phyloP scores from a whole-genome alignment of 1,284 basidiomycete species.

The Athelia psychrophila region DNA sequence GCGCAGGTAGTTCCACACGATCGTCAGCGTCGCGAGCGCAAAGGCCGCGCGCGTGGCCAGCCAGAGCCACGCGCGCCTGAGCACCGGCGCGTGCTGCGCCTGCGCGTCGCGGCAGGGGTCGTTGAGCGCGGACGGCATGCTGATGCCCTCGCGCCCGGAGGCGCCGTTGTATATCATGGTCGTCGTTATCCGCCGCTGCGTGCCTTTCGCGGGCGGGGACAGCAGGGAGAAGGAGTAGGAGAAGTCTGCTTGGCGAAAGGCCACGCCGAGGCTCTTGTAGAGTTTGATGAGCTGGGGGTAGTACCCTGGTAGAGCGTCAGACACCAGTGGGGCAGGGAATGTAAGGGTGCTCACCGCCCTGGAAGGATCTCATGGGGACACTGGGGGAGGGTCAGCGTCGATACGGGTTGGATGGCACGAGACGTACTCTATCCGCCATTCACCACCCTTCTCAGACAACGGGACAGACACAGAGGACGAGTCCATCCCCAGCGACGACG shows the following conservation, averaged over 20 bases:
- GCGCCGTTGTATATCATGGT: slow-evolving; percentile 65
- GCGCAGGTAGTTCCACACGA: slow-evolving; percentile 52
- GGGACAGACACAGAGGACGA: slow-evolving; percentile 47
- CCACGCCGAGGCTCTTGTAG: slow-evolving; percentile 56
- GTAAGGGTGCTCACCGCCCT: slow-evolving; percentile 50
- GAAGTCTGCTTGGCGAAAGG: slow-evolving; percentile 51
- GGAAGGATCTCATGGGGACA: slow-evolving; percentile 79
- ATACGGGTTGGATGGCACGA: neutral
- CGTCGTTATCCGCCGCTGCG: slow-evolving; percentile 33
- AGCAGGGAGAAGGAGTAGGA: slow-evolving; percentile 68
- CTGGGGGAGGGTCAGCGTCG: neutral
- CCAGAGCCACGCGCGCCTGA: slow-evolving; percentile 12
- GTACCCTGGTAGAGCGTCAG: slow-evolving; percentile 41
- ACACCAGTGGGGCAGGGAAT: neutral
- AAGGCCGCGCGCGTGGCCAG: slow-evolving; percentile 28
- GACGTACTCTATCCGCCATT: slow-evolving; percentile 49
- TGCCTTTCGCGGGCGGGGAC: slow-evolving; percentile 16
- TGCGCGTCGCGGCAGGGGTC: slow-evolving; percentile 9
- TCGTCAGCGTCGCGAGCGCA: slow-evolving; percentile 33
- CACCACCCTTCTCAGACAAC: slow-evolving; percentile 24
- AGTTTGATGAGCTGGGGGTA: slow-evolving; percentile 66
- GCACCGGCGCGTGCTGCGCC: slow-evolving; percentile 5
- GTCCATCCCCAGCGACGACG: slow-evolving; percentile 52
- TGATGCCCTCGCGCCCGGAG: slow-evolving; percentile 52
- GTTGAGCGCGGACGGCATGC: slow-evolving; percentile 42